A percentile compares a stretch with the other conserved stretches of the same genome.
These are phyloP conservation scores for Hypoxylon lenormandii DNA, from an alignment of 495 filamentous ascomycete genomes.

Conservation along the genomic window DNA sequence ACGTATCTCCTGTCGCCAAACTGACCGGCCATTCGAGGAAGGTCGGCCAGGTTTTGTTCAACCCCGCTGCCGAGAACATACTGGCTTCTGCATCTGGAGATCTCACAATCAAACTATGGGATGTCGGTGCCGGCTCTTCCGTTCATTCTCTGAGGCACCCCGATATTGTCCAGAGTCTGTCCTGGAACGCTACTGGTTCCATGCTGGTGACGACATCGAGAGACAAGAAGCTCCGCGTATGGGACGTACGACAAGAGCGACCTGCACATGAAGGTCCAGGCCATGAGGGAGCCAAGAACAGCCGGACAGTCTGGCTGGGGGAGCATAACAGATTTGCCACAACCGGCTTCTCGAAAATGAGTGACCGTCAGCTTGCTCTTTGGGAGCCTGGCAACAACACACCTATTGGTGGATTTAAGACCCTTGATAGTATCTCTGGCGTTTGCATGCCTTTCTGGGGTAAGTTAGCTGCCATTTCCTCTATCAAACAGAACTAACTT, in stretches of 20 bases:
- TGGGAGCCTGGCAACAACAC: conserved; percentile 91
- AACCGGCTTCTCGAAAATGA: conserved; percentile 97
- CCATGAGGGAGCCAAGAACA: conserved; percentile 95
- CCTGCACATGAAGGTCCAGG: conserved; percentile 85
- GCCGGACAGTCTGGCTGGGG: conserved; percentile 93
- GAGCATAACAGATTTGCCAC: conserved; percentile 94
- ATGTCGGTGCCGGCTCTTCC: conserved; percentile 81
- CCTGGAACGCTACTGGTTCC: conserved; percentile 92
- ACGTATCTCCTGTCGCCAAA: conserved; percentile 83
- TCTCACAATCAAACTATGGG: conserved; percentile 95
- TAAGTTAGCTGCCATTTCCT: conserved; percentile 39
- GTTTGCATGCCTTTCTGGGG: conserved; percentile 99
- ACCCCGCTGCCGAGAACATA: conserved; percentile 94
- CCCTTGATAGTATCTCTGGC: conserved; percentile 92
- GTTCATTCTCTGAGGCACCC: conserved; percentile 80
- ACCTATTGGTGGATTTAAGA: conserved; percentile 87
- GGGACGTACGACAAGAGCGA: conserved; percentile 94
- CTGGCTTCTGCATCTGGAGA: conserved; percentile 96
- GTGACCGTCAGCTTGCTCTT: conserved; percentile 91
- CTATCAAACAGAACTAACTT: conserved; percentile 48
- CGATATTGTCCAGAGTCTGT: conserved; percentile 93
- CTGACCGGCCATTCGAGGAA: conserved; percentile 85
- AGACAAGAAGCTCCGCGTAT: conserved; percentile 97
- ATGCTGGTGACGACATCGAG: conserved; percentile 92
- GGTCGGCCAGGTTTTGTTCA: conserved; percentile 96